These are phyloP conservation scores for Penicillium sp. DNA, from an alignment of 2,329 filamentous ascomycete genomes.

Conservation along the genomic window DNA sequence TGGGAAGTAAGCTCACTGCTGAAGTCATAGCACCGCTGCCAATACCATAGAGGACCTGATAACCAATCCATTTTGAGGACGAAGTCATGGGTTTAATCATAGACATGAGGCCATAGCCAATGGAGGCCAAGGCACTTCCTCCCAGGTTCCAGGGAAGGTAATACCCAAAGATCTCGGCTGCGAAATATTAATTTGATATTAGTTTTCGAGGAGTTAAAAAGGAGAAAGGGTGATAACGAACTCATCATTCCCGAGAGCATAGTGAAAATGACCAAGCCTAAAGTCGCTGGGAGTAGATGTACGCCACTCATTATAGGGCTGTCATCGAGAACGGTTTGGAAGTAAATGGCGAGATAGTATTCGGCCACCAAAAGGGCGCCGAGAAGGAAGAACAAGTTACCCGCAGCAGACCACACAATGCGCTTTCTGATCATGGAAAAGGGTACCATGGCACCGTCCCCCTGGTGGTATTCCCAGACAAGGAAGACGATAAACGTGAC, in stretches of 20 bases:
- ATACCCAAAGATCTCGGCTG: constrained; percentile 1
- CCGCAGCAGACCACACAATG: constrained; percentile 27
- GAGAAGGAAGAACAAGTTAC: constrained; percentile 6
- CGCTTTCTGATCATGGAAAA: constrained; percentile 40
- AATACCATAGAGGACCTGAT: constrained; percentile 32
- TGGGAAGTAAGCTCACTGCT: neutral
- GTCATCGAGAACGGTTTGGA: constrained; percentile 42
- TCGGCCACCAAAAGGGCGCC: constrained; percentile 26
- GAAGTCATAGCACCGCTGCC: constrained; percentile 24
- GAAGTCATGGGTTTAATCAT: constrained; percentile 13
- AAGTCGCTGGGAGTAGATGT: constrained; percentile 18
- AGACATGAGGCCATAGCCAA: constrained; percentile 24
- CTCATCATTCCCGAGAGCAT: constrained; percentile 4
- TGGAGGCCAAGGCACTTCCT: constrained; percentile 1
- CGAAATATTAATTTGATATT: neutral
- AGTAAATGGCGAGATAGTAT: constrained; percentile 52
- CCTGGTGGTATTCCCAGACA: constrained; percentile 38
- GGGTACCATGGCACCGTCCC: constrained; percentile 45
- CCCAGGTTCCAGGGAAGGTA: constrained; percentile 17
- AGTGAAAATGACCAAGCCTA: neutral
- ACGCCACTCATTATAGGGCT: constrained; percentile 25
- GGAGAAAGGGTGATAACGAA: neutral
- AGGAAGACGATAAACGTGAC: constrained; percentile 40
- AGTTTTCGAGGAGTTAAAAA: too few relatives aligned
- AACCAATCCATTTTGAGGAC: constrained; percentile 32